These are phyloP conservation scores for Ustilago vetiveriae DNA, from an alignment of 1,284 basidiomycete genomes.

Conservation along the genomic window DNA sequence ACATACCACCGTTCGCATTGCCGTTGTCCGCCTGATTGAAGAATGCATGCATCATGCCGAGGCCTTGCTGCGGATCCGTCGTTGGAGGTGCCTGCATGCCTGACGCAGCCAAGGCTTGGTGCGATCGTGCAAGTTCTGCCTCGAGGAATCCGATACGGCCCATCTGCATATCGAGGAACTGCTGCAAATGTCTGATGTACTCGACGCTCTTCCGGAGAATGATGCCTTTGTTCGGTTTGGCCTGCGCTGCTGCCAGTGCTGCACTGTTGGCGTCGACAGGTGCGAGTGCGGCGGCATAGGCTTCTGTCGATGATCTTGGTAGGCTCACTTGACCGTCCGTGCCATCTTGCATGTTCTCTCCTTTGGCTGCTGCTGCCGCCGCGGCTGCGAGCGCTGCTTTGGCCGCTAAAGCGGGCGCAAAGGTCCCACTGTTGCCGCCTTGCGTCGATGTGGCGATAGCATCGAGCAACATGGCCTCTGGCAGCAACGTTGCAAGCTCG, in stretches of 20 bases:
- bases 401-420: constrained; percentile 49
- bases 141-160: constrained; percentile 57
- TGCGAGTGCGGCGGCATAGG: constrained; percentile 53
- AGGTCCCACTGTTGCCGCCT: constrained; percentile 56
- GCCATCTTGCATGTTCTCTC: constrained; percentile 15
- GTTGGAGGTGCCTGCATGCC: constrained; percentile 47
- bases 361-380: constrained; percentile 37
- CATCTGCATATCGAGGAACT: constrained; percentile 62
- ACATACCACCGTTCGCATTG: constrained; percentile 3
- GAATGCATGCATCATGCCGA: constrained; percentile 48
- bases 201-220: constrained; percentile 65
- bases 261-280: constrained; percentile 55
- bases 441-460: constrained; percentile 58
- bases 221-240: constrained; percentile 66
- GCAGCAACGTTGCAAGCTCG: constrained; percentile 85
- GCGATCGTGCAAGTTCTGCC: constrained; percentile 46
- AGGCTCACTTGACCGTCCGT: constrained; percentile 16
- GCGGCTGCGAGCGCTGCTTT: constrained; percentile 46
- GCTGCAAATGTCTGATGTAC: constrained; percentile 63
- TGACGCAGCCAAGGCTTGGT: constrained; percentile 40
- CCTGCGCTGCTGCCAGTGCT: constrained; percentile 57
- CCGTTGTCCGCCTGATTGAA: constrained; percentile 21
- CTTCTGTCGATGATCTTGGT: constrained; percentile 43
- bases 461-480: constrained; percentile 71
- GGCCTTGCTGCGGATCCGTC: constrained; percentile 42